Evolutionary conservation across 441 rosid genomes (phyloP).

Genomic region (Lepidium campestre): DNA sequence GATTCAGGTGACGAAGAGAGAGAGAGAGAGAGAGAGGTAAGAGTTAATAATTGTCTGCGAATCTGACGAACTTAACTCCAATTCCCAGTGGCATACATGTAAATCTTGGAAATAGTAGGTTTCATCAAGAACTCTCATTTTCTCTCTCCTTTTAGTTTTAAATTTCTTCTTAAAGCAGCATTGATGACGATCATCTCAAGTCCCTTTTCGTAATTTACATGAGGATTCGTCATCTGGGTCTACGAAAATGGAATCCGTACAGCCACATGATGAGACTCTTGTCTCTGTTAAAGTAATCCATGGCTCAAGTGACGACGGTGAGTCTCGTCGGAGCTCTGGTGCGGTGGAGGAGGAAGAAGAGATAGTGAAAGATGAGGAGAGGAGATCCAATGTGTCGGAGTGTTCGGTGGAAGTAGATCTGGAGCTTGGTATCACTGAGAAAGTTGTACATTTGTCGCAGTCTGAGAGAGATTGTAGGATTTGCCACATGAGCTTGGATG

Average conservation of each 20-base stretch:
- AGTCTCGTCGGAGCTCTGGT: conserved; percentile 1
- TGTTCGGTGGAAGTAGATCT: conserved; percentile 39
- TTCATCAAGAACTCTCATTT: not conserved
- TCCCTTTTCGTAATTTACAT: conserved; percentile 1
- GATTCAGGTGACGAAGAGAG: not conserved
- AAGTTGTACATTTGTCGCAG: conserved; percentile 15
- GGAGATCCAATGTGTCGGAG: conserved; percentile 32
- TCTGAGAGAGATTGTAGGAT: conserved; percentile 48
- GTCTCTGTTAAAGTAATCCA: conserved; percentile 22
- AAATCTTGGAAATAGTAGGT: not conserved
- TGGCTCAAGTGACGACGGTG: not conserved
- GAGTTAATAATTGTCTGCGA: not conserved
- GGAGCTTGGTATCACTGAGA: conserved; percentile 27
- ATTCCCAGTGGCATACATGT: conserved; percentile 17
- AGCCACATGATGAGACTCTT: conserved; percentile 30
- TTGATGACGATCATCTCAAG: conserved; percentile 15
- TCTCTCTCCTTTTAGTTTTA: not conserved
- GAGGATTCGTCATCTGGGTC: conserved; percentile 19
- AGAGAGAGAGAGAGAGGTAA: not conserved
- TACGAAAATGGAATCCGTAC: conserved; percentile 43
- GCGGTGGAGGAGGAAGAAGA: conserved; percentile 25
- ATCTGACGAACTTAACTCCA: conserved; percentile 24
- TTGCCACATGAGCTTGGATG: conserved; percentile 45
- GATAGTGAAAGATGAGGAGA: conserved; percentile 24
- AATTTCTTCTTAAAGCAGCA: not conserved